Evolutionary conservation across 1,284 basidiomycete genomes (phyloP).

Genomic region (Ustilago hordei): DNA sequence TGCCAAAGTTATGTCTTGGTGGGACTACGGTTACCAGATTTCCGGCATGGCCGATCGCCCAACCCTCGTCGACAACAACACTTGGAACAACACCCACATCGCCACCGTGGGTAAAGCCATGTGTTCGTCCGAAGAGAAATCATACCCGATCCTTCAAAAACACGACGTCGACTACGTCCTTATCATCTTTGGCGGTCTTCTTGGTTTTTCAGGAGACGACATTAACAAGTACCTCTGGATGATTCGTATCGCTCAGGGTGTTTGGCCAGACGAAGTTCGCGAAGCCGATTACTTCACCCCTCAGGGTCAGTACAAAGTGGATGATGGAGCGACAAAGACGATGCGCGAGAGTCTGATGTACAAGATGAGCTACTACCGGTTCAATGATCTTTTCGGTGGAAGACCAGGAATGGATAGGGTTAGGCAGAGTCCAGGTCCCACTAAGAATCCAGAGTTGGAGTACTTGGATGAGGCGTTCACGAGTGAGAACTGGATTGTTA

Average conservation of each 20-base stretch:
- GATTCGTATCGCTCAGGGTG: conserved; percentile 94
- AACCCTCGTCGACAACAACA: conserved; percentile 99
- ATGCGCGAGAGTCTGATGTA: conserved; percentile 95
- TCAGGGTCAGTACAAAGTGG: conserved; percentile 93
- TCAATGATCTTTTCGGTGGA: conserved; percentile 71
- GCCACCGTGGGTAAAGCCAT: conserved; percentile 76
- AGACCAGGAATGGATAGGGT: conserved; percentile 63
- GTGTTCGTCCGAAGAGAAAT: conserved; percentile 91
- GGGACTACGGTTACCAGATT: conserved; percentile 99
- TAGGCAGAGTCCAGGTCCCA: conserved; percentile 51
- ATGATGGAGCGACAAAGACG: conserved; percentile 84
- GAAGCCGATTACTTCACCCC: conserved; percentile 94
- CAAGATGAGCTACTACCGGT: conserved; percentile 69
- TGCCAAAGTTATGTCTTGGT: conserved; percentile 98
- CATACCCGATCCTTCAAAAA: conserved; percentile 94
- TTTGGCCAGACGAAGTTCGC: conserved; percentile 98
- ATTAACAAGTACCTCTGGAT: conserved; percentile 95
- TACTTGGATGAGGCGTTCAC: conserved; percentile 69
- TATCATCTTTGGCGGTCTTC: conserved; percentile 94
- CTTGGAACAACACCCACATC: conserved; percentile 92
- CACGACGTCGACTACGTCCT: conserved; percentile 99
- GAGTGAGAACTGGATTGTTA: conserved; percentile 70
- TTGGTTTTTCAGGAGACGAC: conserved; percentile 98
- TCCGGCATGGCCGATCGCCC: conserved; percentile 97
- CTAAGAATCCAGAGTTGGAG: conserved; percentile 56